phyloP scores from a whole-genome alignment of 2,329 filamentous ascomycete genomes.

The Sclerotinia spermophila region DNA sequence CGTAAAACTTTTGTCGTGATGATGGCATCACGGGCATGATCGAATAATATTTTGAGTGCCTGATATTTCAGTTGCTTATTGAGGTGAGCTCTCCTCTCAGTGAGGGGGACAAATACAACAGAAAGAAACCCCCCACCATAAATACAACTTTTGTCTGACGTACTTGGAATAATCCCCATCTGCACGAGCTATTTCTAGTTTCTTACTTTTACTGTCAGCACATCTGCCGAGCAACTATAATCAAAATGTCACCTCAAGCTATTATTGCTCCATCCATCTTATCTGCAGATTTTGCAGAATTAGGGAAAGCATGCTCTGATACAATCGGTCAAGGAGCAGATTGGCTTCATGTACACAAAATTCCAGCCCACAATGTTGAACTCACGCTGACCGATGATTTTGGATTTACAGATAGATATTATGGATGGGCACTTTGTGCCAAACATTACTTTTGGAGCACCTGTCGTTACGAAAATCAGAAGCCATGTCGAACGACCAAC shows the following conservation, averaged over 20 bases:
- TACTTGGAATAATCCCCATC: background rate
- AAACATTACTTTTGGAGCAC: conserved; percentile 95
- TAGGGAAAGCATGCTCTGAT: conserved; percentile 79
- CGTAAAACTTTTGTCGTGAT: background rate
- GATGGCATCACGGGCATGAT: background rate
- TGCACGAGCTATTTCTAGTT: background rate
- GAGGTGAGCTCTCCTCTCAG: background rate
- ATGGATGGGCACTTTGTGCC: conserved; percentile 99
- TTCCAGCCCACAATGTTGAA: background rate
- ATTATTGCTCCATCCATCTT: conserved; percentile 99
- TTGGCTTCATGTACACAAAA: conserved; percentile 44
- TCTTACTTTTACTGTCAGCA: conserved; percentile 5
- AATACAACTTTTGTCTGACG: background rate
- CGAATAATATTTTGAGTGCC: background rate
- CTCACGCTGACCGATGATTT: background rate
- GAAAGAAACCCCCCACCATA: background rate
- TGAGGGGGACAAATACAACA: background rate
- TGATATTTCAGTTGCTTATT: background rate
- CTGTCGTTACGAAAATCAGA: conserved; percentile 92
- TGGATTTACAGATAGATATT: conserved; percentile 64
- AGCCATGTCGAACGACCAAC: conserved; percentile 75
- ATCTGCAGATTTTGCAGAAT: conserved; percentile 87
- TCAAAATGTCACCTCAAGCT: conserved; percentile 74
- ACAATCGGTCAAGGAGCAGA: conserved; percentile 86
- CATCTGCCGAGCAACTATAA: background rate